Evolutionary conservation across 2,329 filamentous ascomycete genomes (phyloP), one percentile per base, ranked within the genome.

Genomic region (Hirsutella thompsonii): DNA sequence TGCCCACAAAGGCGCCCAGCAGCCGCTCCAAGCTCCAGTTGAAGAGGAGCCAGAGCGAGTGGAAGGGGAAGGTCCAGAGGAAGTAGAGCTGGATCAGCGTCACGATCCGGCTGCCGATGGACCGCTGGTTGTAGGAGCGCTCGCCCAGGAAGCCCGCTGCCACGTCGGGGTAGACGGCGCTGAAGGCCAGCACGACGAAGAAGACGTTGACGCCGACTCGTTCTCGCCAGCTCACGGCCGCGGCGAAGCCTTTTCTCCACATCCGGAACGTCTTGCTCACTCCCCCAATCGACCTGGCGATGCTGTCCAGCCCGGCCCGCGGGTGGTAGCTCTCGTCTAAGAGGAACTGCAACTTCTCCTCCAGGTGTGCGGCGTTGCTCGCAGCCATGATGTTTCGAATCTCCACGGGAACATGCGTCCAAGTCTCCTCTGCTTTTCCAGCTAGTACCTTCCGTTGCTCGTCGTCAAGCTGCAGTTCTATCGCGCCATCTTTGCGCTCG

Each of bases 1-100:
- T 49, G 1, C 47, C 47, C 3, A 48, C 47, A 28, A 49, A 43
- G 5, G 44, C 47, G 23, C 47, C 47, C 2, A 49, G 40, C 4
- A 49, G 39, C 6, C 47, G 39, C 41, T 49, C 47, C 23, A 49
- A 35, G 29, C 47, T 48, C 47, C 46, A 49, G 29, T 48, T 49
- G 43, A 49, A 49, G 33, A 49, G 42, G 2, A 49, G 43, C 46
- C 46, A 49, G 30, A 42, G 34, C 11, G 44, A 43, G 36, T 43
- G 46, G 21, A 40, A 46, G 4, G 46, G 46, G 30, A 43, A 49
- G 3, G 43, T 43, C 44, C 43, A 44, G 18, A 49, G 44, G 28
- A 44, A 47, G 40, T 43, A 47, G 20, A 48, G 38, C 35, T 49
- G 47, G 38, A 39, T 44, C 13, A 49, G 16, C 3, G 44, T 48